phyloP scores from a whole-genome alignment of 2,329 filamentous ascomycete genomes.

The Neonectria hederae region DNA sequence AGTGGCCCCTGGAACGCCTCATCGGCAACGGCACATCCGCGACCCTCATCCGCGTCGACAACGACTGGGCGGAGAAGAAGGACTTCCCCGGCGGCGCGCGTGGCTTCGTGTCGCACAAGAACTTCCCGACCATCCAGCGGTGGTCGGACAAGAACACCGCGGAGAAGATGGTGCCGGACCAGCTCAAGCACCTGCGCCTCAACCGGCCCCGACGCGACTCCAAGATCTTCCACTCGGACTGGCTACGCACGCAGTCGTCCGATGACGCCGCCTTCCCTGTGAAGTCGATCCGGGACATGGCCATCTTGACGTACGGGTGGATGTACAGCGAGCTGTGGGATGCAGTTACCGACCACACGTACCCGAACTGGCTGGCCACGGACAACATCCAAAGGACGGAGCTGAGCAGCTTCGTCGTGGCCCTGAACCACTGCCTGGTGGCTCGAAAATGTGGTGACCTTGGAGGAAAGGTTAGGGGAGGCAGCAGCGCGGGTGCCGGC shows the following conservation, averaged over 20 bases:
- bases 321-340: slow-evolving; percentile 41
- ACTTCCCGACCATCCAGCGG: slow-evolving; percentile 39
- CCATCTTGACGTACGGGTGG: slow-evolving; percentile 29
- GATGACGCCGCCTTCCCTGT: slow-evolving; percentile 3
- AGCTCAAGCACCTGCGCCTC: slow-evolving; percentile 29
- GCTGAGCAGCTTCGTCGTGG: slow-evolving; percentile 40
- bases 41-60: slow-evolving; percentile 44
- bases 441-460: slow-evolving; percentile 20
- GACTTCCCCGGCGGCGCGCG: slow-evolving; percentile 38
- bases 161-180: slow-evolving; percentile 32
- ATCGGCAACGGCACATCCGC: slow-evolving; percentile 38
- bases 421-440: slow-evolving; percentile 46
- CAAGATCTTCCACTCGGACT: slow-evolving; percentile 40
- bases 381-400: slow-evolving; percentile 41
- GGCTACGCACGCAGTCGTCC: slow-evolving; percentile 38
- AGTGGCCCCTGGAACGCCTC: slow-evolving; percentile 38
- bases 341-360: slow-evolving; percentile 31
- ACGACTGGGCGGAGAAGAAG: slow-evolving; percentile 30
- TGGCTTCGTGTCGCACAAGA: slow-evolving; percentile 41
- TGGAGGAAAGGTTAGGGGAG: slow-evolving; percentile 12
- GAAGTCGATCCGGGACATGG: slow-evolving; percentile 23
- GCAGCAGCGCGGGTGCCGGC: not conserved
- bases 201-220: slow-evolving; percentile 22
- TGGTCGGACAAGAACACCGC: slow-evolving; percentile 36
- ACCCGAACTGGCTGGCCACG: slow-evolving; percentile 48